Evolutionary conservation across 768 basidiomycete genomes (phyloP), one percentile per base, ranked within the genome.

Genomic region (Tulasnella sp.): DNA sequence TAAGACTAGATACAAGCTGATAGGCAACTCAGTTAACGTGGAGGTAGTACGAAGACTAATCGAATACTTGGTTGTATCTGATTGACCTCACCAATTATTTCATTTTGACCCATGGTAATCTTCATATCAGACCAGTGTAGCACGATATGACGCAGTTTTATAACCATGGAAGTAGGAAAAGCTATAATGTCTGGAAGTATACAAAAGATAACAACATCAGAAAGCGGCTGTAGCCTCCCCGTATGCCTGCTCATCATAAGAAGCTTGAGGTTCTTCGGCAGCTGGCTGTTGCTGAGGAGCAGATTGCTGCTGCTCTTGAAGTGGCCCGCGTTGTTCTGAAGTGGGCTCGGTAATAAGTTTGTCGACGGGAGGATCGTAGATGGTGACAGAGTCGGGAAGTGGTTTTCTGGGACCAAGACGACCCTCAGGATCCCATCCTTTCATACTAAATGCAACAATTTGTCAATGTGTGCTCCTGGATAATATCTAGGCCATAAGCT

Each of bases 401-500:
- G 91, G 89, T 67, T 88, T 90, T 69, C 75, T 75, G 61, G 92
- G 95, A 40, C 95, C 95, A 40, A 73, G 69, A 54, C 77, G 76
- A 55, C 95, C 95, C 64, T 91, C 84, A 33, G 91, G 89, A 67
- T 99, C 95, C 66, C 73, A 83, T 45, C 83, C 87, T 71, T 93
- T 92, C 95, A 99, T 99, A 70, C 91, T 93, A 60, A 40, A 56
- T 35, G 45, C 15, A 28, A 19, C 37, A 19, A 44, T 37, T 28
- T n/a, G 46, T 56, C 29, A 48, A 39, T 19, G 40, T 13, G 13
- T 15, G 34, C 33, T 24, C 4, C 34, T 24, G 16, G 37, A 34
- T 44, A 9, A 16, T 44, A 29, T 16, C n/a, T n/a, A n/a, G 5
- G 44, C 8, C 12, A 13, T 16, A 31, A 1, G 65, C 79, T 56